Base-by-base conservation (phyloP, 1,284 basidiomycete species). In the Cutaneotrichosporon dermatis region DNA sequence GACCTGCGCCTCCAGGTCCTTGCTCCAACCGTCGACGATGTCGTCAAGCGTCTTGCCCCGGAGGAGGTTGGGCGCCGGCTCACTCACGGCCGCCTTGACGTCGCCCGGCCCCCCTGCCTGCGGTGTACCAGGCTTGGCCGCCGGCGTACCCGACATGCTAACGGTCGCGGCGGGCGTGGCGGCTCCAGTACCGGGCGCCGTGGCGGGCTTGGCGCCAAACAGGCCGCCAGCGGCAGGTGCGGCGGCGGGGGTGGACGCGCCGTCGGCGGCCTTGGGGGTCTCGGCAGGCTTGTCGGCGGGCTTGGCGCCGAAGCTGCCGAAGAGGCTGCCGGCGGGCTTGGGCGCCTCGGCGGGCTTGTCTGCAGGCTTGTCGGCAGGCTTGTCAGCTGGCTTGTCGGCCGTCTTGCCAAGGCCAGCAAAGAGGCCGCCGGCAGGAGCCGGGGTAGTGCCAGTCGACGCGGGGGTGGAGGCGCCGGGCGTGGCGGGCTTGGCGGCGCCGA, bases 11-110 rank as follows among this genome's bases (percentile, higher is more conserved):
- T 98, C 92, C 1, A 99, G 84, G 58, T 97, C 93, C 39, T 82
- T 77, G 7, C 86, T 85, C 95, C 96, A 98, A 58, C 85, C 84
- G 75, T 92, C 94, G 36, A 98, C 88, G 57, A 99, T 94, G 73
- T 98, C 95, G 74, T 98, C 95, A 65, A 98, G 85, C 9, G 89
- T 90, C 79, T 96, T 97, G 9, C 95, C 95, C 55, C 87, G 84
- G n/a, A 98, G 81, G 71, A 90, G 68, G 5, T 79, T 81, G 1
- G 82, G 83, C 1, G 78, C 87, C 0, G 93, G 92, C 48, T 80
- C 79, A 10, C 88, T 88, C 1, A 25, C 25, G 25, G 25, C 25
- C 25, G 71, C 58, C 0, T 73, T 62, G 4, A 74, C 60, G 1
- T 63, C 51, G 6, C 87, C 85, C 13, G 86, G 82, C 5, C 87